A percentile compares a stretch with the other conserved stretches of the same genome.
phyloP scores from a whole-genome alignment of 2,329 filamentous ascomycete genomes.

The Pseudocercospora crystallina region DNA sequence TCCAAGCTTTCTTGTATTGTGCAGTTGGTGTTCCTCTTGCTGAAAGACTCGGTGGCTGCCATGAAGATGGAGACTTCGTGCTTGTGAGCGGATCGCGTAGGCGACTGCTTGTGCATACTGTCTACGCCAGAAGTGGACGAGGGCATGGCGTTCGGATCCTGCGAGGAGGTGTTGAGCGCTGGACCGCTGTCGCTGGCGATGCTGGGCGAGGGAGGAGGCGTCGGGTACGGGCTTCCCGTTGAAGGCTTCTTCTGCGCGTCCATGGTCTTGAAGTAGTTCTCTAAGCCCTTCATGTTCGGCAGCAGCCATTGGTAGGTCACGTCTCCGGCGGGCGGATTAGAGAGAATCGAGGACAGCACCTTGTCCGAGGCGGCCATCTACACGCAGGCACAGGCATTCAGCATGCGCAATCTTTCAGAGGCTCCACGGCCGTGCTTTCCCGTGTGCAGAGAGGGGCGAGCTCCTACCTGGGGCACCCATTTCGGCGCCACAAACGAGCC shows the following conservation, averaged over 20 bases:
- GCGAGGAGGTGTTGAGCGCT: conserved; percentile 43
- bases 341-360: conserved; percentile 68
- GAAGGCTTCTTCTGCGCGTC: conserved; percentile 37
- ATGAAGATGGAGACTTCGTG: conserved; percentile 77
- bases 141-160: conserved; percentile 45
- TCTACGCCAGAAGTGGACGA: conserved; percentile 36
- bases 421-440: too few species aligned
- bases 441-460: too few species aligned
- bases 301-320: conserved; percentile 79
- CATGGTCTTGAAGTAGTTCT: conserved; percentile 59
- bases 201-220: conserved; percentile 39
- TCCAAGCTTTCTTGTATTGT: conserved; percentile 71
- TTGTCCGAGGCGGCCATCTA: conserved; percentile 78
- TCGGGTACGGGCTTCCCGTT: conserved; percentile 50
- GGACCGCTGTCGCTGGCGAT: conserved; percentile 36
- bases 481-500: conserved; percentile 81
- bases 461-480: conserved; percentile 73
- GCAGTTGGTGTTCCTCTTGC: conserved; percentile 79
- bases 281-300: conserved; percentile 72
- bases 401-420: too few species aligned
- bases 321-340: conserved; percentile 55
- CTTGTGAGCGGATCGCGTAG: conserved; percentile 36
- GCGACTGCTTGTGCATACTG: conserved; percentile 50
- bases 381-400: background rate
- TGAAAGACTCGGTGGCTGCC: conserved; percentile 78